Base-by-base conservation (phyloP, 208 protist species). In the Phytomonas francai region DNA sequence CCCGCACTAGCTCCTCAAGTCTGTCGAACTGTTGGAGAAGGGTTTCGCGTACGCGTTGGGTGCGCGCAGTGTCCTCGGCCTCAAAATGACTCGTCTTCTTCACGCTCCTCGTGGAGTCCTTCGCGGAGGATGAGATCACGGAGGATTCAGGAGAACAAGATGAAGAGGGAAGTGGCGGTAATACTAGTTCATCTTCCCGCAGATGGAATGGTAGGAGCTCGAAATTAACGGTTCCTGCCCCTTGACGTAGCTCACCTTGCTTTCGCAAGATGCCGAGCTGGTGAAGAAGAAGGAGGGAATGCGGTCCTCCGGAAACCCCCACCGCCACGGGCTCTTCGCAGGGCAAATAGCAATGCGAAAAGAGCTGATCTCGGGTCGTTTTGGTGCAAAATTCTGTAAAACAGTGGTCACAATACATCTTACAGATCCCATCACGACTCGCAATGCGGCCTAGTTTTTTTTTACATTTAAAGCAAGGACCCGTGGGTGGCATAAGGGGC, bases 401-500 rank as follows among this genome's bases (percentile, higher is more conserved):
- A 59, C 90, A 95, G 28, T 82, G 63, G 1, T 57, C 36, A 67
- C 90, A 95, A 79, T 95, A 95, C 22, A 81, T 68, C 67, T 85
- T 89, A 12, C 16, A 27, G 28, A 73, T 49, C 3, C 90, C 86
- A 66, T 93, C 90, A 31, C 88, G 85, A 58, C 87, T 90, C 49
- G 64, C 70, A 7, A 84, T 28, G n/a, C 70, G 65, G 31, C 81
- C 89, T 12, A 69, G 59, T 32, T 75, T 70, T 19, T 72, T 58
- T 51, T 77, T 77, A 69, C 89, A 95, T 70, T 93, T 93, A 72
- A 95, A 95, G 65, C 89, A 95, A 34, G 60, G 25, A 25, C 25
- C 45, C 19, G 45, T 2, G 19, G 16, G 19, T 7, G 19, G 45
- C 45, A 25, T 54, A 25, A 25, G 0, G 19, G 45, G 6, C 19